phyloP scores from a whole-genome alignment of 306 rosid species.

The Adenanthera pavonina region DNA sequence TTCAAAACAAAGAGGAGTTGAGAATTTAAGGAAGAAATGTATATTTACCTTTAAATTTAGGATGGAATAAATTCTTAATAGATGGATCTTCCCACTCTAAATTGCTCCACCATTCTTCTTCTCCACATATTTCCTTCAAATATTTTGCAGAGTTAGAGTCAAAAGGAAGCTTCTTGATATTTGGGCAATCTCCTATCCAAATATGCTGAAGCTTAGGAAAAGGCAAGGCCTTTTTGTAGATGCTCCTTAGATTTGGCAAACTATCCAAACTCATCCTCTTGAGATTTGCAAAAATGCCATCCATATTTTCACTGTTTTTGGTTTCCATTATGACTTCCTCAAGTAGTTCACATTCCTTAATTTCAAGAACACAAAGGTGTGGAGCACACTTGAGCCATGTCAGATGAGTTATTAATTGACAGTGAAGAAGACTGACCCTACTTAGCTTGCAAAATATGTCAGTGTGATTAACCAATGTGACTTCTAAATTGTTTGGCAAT shows the following conservation, averaged over 20 bases:
- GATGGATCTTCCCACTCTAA: constrained; percentile 30
- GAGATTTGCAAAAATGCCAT: constrained; percentile 5
- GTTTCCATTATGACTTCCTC: constrained; percentile 20
- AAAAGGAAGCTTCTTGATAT: constrained; percentile 32
- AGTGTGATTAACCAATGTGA: not conserved
- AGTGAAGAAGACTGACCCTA: fast-evolving
- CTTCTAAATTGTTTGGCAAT: too few species aligned
- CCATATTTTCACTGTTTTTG: not conserved
- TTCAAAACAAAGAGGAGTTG: too few species aligned
- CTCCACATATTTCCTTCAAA: not conserved
- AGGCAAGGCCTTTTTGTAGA: constrained; percentile 9
- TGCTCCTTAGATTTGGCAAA: not conserved
- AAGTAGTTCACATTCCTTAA: fast-evolving
- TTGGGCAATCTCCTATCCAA: not conserved
- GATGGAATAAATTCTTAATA: not conserved
- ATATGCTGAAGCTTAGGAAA: not conserved
- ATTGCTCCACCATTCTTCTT: not conserved
- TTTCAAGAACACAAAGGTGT: fast-evolving
- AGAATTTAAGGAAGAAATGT: too few species aligned
- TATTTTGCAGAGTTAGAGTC: constrained; percentile 1
- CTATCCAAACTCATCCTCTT: fast-evolving
- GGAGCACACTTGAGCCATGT: constrained; percentile 37
- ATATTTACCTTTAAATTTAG: not conserved
- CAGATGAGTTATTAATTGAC: constrained; percentile 16
- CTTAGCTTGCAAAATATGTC: not conserved